These are phyloP conservation scores for Scedosporium apiospermum DNA, from an alignment of 2,329 filamentous ascomycete species.

Conservation along the genomic window DNA sequence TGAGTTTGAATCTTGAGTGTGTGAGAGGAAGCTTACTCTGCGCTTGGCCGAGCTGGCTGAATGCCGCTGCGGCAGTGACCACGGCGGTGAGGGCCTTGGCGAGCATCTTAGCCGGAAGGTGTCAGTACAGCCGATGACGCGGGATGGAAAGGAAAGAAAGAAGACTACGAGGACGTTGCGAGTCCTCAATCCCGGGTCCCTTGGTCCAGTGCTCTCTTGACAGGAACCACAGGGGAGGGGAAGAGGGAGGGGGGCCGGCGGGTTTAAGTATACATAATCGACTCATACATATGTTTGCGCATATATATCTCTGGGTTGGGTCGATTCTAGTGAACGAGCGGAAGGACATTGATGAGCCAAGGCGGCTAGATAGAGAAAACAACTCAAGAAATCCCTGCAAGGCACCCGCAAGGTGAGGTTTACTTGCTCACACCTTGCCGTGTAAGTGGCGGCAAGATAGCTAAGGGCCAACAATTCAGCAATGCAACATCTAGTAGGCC, in stretches of 20 bases:
- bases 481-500: neutral
- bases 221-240: neutral
- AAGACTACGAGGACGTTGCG: neutral
- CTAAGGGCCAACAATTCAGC: neutral
- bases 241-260: neutral
- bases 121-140: neutral
- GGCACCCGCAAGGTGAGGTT: neutral
- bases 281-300: neutral
- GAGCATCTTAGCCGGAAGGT: neutral
- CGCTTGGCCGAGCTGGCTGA: slow-evolving; percentile 2
- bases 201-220: neutral
- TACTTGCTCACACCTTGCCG: neutral
- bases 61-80: neutral
- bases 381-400: neutral
- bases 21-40: neutral
- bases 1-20: neutral
- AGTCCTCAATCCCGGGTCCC: neutral
- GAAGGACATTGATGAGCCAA: neutral
- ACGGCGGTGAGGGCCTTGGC: slow-evolving; percentile 4
- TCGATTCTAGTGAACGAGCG: neutral
- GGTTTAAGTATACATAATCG: neutral
- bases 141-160: neutral
- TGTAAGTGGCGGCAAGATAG: neutral
- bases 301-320: neutral
- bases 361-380: neutral